phyloP scores from a whole-genome alignment of 441 rosid species.

The Eugenia klotzschiana region DNA sequence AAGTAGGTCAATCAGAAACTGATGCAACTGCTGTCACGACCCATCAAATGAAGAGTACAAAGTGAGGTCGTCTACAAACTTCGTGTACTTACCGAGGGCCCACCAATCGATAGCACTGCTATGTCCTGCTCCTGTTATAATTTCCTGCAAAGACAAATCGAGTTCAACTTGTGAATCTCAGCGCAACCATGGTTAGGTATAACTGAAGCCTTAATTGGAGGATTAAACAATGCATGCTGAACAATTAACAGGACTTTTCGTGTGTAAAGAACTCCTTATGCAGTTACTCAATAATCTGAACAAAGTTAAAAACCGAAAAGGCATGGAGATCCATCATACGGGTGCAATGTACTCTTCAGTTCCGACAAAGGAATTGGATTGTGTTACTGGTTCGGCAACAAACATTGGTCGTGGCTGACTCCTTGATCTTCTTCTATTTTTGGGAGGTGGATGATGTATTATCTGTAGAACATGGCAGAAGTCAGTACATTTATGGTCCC shows the following conservation, averaged over 20 bases:
- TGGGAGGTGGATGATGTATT: slow-evolving; percentile 33
- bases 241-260: not conserved
- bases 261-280: not conserved
- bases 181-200: not conserved
- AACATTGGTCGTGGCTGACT: slow-evolving; percentile 61
- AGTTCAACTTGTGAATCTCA: not conserved
- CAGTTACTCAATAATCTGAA: not conserved
- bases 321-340: slow-evolving; percentile 26
- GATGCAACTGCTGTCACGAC: not conserved
- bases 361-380: slow-evolving; percentile 91
- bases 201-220: not conserved
- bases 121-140: slow-evolving; percentile 82
- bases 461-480: slow-evolving; percentile 29
- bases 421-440: slow-evolving; percentile 50
- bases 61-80: not conserved
- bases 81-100: slow-evolving; percentile 62
- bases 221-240: not conserved
- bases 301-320: not conserved
- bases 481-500: not conserved
- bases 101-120: slow-evolving; percentile 91
- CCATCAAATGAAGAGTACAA: not conserved
- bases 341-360: slow-evolving; percentile 98
- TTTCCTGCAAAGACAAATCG: slow-evolving; percentile 47
- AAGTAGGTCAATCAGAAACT: not conserved
- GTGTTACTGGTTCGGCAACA: slow-evolving; percentile 68